Evolutionary conservation across 2,329 filamentous ascomycete genomes (phyloP), one percentile per base, ranked within the genome.

Genomic region (Botrytis galanthina): DNA sequence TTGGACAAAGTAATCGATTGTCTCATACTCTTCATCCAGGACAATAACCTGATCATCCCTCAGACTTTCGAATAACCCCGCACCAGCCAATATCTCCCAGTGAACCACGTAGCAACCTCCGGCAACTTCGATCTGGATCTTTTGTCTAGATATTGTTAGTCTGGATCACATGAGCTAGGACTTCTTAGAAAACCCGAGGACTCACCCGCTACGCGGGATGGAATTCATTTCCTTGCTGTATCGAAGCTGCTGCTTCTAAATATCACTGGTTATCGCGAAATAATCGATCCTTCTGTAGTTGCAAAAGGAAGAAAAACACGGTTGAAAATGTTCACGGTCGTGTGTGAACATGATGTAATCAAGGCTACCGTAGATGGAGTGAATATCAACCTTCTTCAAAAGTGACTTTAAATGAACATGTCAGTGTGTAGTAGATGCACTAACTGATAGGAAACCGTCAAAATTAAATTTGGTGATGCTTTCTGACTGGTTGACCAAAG

Each of bases 11-110:
- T 7, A 54, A 16, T 54, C 48, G 12, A 54, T 6, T 16, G 1
- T n/a, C 26, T 54, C 48, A n/a, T 9, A 26, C 1, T 14, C 22
- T n/a, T 51, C 26, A 0, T 5, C 4, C 1, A n/a, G 22, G 3
- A 12, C 6, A 14, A 51, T 12, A 51, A 10, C 4, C 22, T 51
- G 22, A 26, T 1, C 4, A 14, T n/a, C 10, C 1, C 1, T 3
- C 1, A 51, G 26, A n/a, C 3, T 0, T 6, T 51, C 9, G 4
- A 51, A n/a, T 8, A 51, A 51, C 12, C 22, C 10, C 4, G 22
- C 4, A 26, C 9, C 46, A 5, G 22, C 46, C 22, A 51, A n/a
- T 51, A n/a, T 5, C 10, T 51, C 46, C 46, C 26, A 2, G 3
- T 14, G 22, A 14, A 51, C 5, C 46, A 12, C 9, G 9, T 12